Conservation (phyloP, 768 basidiomycete species). For the Tulasnella sp. region DNA sequence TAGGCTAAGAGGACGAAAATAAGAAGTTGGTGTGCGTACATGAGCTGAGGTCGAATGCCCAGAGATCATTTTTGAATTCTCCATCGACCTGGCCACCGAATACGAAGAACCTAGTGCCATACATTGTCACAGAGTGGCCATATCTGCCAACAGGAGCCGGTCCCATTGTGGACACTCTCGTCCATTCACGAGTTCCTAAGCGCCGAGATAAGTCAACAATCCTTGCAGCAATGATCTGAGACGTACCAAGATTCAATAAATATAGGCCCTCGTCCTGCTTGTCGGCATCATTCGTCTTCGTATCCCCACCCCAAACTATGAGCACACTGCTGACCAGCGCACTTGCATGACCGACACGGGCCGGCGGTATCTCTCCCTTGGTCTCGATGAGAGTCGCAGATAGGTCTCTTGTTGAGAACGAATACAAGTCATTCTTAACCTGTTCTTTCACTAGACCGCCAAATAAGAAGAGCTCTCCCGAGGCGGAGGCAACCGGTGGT, state of each 20-base stretch:
- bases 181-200: slow-evolving; percentile 96
- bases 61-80: slow-evolving; percentile 87
- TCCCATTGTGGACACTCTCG: slow-evolving; percentile 66
- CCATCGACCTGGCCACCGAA: slow-evolving; percentile 97
- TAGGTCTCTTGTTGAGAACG: slow-evolving; percentile 72
- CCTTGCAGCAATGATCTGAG: too few relatives aligned
- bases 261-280: slow-evolving; percentile 89
- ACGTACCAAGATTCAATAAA: slow-evolving; percentile 90
- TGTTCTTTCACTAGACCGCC: slow-evolving; percentile 90
- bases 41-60: slow-evolving; percentile 92
- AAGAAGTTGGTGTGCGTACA: slow-evolving; percentile 40
- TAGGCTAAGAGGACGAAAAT: not conserved
- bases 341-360: slow-evolving; percentile 92
- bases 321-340: slow-evolving; percentile 93
- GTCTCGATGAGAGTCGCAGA: slow-evolving; percentile 78
- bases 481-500: slow-evolving; percentile 61
- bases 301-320: slow-evolving; percentile 98
- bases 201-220: not conserved
- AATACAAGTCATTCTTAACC: slow-evolving; percentile 85
- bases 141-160: slow-evolving; percentile 80
- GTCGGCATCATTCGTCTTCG: slow-evolving; percentile 54
- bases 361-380: slow-evolving; percentile 74
- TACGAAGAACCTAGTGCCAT: slow-evolving; percentile 81
- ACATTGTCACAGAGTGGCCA: slow-evolving; percentile 92
- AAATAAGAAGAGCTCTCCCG: slow-evolving; percentile 90